Conservation (phyloP, 2,329 filamentous ascomycete genomes). For the Aspergillus sp. region DNA sequence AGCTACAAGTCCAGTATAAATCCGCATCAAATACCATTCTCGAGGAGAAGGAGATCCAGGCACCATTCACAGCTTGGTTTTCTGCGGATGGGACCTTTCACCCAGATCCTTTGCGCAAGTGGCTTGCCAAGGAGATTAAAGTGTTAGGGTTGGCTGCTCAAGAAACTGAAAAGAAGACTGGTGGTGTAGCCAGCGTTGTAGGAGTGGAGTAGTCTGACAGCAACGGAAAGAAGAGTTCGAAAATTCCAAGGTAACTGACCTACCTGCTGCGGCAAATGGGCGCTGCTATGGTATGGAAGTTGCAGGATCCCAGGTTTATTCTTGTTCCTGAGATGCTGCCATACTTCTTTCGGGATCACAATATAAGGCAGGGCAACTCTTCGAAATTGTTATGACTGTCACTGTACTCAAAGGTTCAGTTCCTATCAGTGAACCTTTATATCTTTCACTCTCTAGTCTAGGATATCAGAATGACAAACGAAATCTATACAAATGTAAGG, state of each 20-base stretch:
- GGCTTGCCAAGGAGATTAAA: conserved; percentile 59
- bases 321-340: neutral
- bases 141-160: conserved; percentile 52
- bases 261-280: neutral
- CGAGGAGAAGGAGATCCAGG: conserved; percentile 51
- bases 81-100: conserved; percentile 58
- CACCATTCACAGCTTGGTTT: conserved; percentile 64
- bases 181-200: conserved; percentile 22
- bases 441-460: neutral
- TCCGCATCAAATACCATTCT: conserved; percentile 39
- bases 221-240: conserved; percentile 11
- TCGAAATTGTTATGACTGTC: neutral
- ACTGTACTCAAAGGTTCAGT: neutral
- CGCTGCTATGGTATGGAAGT: neutral
- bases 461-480: neutral
- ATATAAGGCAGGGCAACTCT: neutral
- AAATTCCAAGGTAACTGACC: conserved; percentile 14
- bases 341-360: neutral
- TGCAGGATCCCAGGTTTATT: neutral
- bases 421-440: neutral
- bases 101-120: conserved; percentile 61
- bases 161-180: conserved; percentile 35
- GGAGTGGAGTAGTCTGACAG: conserved; percentile 12
- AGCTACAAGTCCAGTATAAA: conserved; percentile 61
- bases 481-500: neutral